Conservation (phyloP, 306 rosid genomes). For the Lathyrus tuberosus region DNA sequence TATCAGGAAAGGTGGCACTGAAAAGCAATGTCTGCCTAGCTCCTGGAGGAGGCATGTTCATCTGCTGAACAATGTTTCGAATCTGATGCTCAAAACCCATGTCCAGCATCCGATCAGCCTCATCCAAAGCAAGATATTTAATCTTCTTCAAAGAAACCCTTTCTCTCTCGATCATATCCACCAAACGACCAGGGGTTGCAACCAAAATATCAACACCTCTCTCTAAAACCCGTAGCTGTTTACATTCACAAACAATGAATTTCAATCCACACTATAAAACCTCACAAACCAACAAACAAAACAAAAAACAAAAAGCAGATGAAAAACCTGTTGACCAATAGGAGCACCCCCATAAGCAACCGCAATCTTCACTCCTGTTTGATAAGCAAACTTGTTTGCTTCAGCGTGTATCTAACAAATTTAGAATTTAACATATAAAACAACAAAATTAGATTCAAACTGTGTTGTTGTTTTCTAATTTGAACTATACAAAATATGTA, state of each 20-base stretch:
- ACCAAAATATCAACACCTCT: slow-evolving; percentile 84
- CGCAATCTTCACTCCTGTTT: slow-evolving; percentile 73
- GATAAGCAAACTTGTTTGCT: slow-evolving; percentile 65
- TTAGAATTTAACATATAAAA: neutral
- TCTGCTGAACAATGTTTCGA: slow-evolving; percentile 72
- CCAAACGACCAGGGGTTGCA: slow-evolving; percentile 91
- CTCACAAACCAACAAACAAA: neutral
- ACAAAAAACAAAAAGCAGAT: neutral
- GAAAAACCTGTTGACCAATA: slow-evolving; percentile 61
- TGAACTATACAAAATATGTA: too few species aligned
- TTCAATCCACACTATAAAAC: neutral
- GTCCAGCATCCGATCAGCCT: slow-evolving; percentile 91
- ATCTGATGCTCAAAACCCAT: slow-evolving; percentile 95
- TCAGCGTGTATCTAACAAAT: slow-evolving; percentile 68
- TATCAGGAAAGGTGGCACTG: slow-evolving; percentile 86
- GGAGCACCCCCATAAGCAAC: slow-evolving; percentile 86
- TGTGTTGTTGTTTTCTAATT: neutral
- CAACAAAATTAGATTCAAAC: neutral
- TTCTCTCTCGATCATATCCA: slow-evolving; percentile 76
- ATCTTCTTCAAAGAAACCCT: slow-evolving; percentile 65
- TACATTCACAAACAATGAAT: neutral
- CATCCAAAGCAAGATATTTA: slow-evolving; percentile 71
- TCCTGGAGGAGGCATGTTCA: slow-evolving; percentile 78
- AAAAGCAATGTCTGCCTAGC: slow-evolving; percentile 79
- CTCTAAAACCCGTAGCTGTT: slow-evolving; percentile 66